Evolutionary conservation across 176 grass and related monocot species (phyloP).

Genomic region (Pontederia paniculata): DNA sequence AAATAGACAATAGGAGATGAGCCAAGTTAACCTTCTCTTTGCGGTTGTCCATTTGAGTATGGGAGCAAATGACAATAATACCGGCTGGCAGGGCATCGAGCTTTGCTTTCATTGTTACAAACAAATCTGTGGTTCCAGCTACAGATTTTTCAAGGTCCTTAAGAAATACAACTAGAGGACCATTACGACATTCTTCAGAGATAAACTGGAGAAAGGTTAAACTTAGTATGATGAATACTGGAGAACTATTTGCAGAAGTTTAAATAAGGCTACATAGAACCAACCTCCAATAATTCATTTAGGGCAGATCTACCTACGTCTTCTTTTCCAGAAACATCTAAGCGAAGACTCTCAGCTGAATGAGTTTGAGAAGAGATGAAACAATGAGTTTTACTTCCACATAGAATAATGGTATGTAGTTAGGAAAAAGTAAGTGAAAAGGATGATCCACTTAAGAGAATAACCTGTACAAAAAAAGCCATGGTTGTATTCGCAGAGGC

Average conservation of each 20-base stretch:
- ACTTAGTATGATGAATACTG: conserved; percentile 15
- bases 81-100: conserved; percentile 57
- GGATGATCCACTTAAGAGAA: not conserved
- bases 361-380: conserved; percentile 22
- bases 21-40: conserved; percentile 73
- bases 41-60: conserved; percentile 55
- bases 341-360: conserved; percentile 66
- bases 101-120: conserved; percentile 61
- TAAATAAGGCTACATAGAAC: conserved; percentile 10
- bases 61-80: conserved; percentile 77
- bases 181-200: conserved; percentile 59
- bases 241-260: conserved; percentile 5
- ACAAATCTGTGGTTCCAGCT: conserved; percentile 52
- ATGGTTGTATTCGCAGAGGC: conserved; percentile 20
- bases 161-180: conserved; percentile 60
- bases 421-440: too few species aligned
- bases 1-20: conserved; percentile 2
- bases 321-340: conserved; percentile 63
- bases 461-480: conserved; percentile 20
- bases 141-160: conserved; percentile 82
- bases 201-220: conserved; percentile 39
- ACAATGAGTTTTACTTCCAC: not conserved
- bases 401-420: not conserved
- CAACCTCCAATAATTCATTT: conserved; percentile 76
- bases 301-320: conserved; percentile 63